phyloP scores from a whole-genome alignment of 2,329 filamentous ascomycete genomes.

The Rutstroemia sp. region DNA sequence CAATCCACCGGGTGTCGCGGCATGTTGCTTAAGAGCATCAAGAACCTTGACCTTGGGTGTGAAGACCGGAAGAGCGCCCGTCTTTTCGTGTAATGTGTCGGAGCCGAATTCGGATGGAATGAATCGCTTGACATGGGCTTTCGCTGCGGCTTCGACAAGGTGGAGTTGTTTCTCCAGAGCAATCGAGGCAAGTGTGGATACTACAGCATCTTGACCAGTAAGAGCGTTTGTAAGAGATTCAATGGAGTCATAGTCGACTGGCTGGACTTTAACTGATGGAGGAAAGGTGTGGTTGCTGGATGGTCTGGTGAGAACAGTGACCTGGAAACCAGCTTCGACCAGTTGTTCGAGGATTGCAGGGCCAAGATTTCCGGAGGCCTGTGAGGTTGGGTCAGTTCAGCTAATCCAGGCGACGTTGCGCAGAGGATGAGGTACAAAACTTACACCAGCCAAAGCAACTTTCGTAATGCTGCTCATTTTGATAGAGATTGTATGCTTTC shows the following conservation, averaged over 20 bases:
- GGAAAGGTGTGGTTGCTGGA: slow-evolving; percentile 22
- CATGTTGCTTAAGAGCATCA: slow-evolving; percentile 14
- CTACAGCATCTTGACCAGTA: slow-evolving; percentile 19
- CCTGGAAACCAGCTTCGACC: slow-evolving; percentile 27
- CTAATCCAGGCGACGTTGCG: too few relatives aligned
- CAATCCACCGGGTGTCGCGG: not conserved
- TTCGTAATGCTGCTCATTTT: not conserved
- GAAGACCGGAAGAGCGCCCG: slow-evolving; percentile 13
- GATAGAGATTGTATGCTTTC: not conserved
- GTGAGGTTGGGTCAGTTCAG: not conserved
- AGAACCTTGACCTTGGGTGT: slow-evolving; percentile 12
- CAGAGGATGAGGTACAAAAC: not conserved
- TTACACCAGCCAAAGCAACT: not conserved
- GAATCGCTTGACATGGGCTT: slow-evolving; percentile 53
- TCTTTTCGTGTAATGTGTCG: slow-evolving; percentile 21
- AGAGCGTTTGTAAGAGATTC: slow-evolving; percentile 24
- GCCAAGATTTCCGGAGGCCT: slow-evolving; percentile 22
- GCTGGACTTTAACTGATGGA: slow-evolving; percentile 16
- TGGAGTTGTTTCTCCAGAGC: slow-evolving; percentile 21
- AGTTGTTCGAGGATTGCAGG: slow-evolving; percentile 21
- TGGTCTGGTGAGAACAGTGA: slow-evolving; percentile 31
- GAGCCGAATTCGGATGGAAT: slow-evolving; percentile 49
- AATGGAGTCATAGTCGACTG: slow-evolving; percentile 10
- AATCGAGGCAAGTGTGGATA: slow-evolving; percentile 15
- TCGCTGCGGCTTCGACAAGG: slow-evolving; percentile 50